A percentile compares a stretch with the other conserved stretches of the same genome.
Conservation (phyloP, 2,329 filamentous ascomycete species). For the Fusarium heterosporum region DNA sequence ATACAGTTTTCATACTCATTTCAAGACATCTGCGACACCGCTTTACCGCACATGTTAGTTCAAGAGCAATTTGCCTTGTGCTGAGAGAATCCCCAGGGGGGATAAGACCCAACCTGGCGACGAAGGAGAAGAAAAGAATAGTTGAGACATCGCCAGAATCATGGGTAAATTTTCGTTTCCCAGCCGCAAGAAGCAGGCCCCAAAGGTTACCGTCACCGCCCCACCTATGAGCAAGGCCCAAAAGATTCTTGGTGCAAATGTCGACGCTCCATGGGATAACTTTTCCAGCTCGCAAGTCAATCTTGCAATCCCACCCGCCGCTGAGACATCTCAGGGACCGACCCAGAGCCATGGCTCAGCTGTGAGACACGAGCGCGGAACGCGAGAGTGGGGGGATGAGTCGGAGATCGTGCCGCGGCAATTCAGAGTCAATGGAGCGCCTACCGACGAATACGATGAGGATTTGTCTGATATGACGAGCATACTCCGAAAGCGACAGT, state of each 20-base stretch:
- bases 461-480: constrained; percentile 57
- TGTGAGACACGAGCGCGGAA: constrained; percentile 23
- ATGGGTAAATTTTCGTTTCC: constrained; percentile 49
- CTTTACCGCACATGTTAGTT: constrained; percentile 41
- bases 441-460: constrained; percentile 42
- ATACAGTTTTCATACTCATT: constrained; percentile 4
- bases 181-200: constrained; percentile 47
- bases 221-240: constrained; percentile 46
- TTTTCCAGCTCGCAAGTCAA: constrained; percentile 43
- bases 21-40: constrained; percentile 17
- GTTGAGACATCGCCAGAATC: constrained; percentile 13
- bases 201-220: constrained; percentile 45
- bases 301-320: constrained; percentile 21
- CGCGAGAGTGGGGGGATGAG: constrained; percentile 45
- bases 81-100: constrained; percentile 41
- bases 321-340: constrained; percentile 24
- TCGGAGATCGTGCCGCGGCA: constrained; percentile 45
- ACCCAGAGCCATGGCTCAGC: constrained; percentile 27
- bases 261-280: constrained; percentile 42
- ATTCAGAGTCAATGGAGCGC: constrained; percentile 31
- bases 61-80: constrained; percentile 30
- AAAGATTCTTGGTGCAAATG: constrained; percentile 46
- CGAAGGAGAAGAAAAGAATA: constrained; percentile 20
- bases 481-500: constrained; percentile 60
- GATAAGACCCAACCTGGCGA: constrained; percentile 26